A percentile compares a stretch with the other conserved stretches of the same genome.
Conservation (phyloP, 2,329 filamentous ascomycete species). For the Stemphylium beticola region DNA sequence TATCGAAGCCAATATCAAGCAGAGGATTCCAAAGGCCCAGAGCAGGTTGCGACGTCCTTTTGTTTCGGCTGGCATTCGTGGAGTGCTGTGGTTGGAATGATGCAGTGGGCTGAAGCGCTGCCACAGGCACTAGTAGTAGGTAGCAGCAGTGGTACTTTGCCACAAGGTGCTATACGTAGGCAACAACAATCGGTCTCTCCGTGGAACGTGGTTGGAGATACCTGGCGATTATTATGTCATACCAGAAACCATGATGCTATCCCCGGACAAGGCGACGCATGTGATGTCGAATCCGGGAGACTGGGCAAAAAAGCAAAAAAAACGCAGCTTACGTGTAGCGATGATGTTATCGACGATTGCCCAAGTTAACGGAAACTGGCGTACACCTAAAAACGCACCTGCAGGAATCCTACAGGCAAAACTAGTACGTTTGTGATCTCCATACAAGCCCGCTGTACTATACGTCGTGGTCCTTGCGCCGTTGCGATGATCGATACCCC, state of each 20-base stretch:
- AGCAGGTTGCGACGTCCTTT: slow-evolving; percentile 9
- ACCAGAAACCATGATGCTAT: neutral
- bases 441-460: neutral
- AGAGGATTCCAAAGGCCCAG: slow-evolving; percentile 11
- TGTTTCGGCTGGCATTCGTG: slow-evolving; percentile 7
- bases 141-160: neutral
- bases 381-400: neutral
- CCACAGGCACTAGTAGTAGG: neutral
- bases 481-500: slow-evolving; percentile 6
- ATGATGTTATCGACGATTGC: neutral
- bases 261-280: neutral
- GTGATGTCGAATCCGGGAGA: neutral
- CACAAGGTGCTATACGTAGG: neutral
- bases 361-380: neutral
- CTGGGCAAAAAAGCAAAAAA: neutral
- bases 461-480: neutral
- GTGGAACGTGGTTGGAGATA: neutral
- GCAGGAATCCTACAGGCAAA: neutral
- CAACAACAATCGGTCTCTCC: neutral
- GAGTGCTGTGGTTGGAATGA: neutral
- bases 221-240: neutral
- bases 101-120: neutral
- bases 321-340: neutral
- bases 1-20: slow-evolving; percentile 5
- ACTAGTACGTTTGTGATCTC: neutral